Evolutionary conservation across 2,329 filamentous ascomycete species (phyloP), one percentile per base, ranked within the genome.

Genomic region (Verticillium isaacii): DNA sequence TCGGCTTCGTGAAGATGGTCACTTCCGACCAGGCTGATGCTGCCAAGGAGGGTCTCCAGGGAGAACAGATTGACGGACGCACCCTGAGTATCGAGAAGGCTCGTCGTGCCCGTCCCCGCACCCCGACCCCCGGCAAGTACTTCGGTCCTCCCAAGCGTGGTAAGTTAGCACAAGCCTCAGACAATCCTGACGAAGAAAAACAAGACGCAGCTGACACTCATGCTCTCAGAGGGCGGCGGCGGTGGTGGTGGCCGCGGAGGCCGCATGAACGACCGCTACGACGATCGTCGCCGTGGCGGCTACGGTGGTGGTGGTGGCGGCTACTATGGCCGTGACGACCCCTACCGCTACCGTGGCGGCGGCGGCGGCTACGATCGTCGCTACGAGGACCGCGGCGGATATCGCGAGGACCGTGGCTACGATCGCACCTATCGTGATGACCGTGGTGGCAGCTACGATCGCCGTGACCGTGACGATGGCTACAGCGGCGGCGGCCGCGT

Each of bases 1-100:
- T 99, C 68, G 95, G 95, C 61, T 99, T 99, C 81, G 95, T 99
- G 75, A 98, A 99, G 83, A 98, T 99, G 94, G 88, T 93, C 64
- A 96, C 92, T 62, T 87, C 92, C 57, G 94, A 98, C 61, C 91
- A 97, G 78, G 95, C 95, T 66, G 95, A 99, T 77, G 93, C 95
- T 68, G 95, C 95, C 69, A 97, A 95, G 82, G 95, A 98, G 72
- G 94, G 91, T 60, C 85, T 99, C 36, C 94, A 98, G 77, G 94
- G 94, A 73, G 94, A 98, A 77, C 87, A 92, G 68, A 93, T 97
- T 67, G 94, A 99, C 74, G 95, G 95, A 64, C 91, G 95, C 70
- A 97, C 93, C 65, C 81, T 99, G 71, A 97, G 93, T 85, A 98
- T 99, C 68, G 95, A 99, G 84, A 99, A 98, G 85, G 95, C 95